phyloP scores from a whole-genome alignment of 192 early-diverging fungal genomes.

The Gigaspora rosea region DNA sequence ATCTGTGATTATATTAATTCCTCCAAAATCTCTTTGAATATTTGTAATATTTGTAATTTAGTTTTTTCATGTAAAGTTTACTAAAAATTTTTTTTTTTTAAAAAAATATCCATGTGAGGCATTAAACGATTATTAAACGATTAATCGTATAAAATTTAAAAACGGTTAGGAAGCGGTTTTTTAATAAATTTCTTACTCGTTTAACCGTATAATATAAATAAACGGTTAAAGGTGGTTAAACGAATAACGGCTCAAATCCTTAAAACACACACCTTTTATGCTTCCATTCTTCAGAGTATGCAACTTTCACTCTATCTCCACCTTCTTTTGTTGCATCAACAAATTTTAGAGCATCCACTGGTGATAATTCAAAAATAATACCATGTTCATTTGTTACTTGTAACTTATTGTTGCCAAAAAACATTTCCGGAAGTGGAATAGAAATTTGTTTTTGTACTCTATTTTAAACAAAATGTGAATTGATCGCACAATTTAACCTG shows the following conservation, averaged over 20 bases:
- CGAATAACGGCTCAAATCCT: background rate
- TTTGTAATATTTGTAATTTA: too few relatives aligned
- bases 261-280: slow-evolving; percentile 61
- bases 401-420: slow-evolving; percentile 89
- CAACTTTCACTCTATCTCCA: slow-evolving; percentile 79
- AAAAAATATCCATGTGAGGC: too few relatives aligned
- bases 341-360: slow-evolving; percentile 72
- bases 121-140: too few relatives aligned
- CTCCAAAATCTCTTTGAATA: too few relatives aligned
- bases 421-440: slow-evolving; percentile 93
- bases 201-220: background rate
- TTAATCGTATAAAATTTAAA: too few relatives aligned
- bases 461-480: background rate
- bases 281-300: slow-evolving; percentile 84
- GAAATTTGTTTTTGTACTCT: slow-evolving; percentile 57
- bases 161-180: too few relatives aligned
- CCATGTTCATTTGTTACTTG: slow-evolving; percentile 58
- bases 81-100: too few relatives aligned
- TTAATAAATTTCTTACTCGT: too few relatives aligned
- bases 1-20: too few relatives aligned
- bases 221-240: background rate
- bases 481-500: background rate
- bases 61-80: too few relatives aligned
- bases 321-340: slow-evolving; percentile 70
- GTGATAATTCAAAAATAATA: slow-evolving; percentile 58